Evolutionary conservation across 345 rosid species (phyloP), one percentile per base, ranked within the genome.

Genomic region (Lepidium aucheri): DNA sequence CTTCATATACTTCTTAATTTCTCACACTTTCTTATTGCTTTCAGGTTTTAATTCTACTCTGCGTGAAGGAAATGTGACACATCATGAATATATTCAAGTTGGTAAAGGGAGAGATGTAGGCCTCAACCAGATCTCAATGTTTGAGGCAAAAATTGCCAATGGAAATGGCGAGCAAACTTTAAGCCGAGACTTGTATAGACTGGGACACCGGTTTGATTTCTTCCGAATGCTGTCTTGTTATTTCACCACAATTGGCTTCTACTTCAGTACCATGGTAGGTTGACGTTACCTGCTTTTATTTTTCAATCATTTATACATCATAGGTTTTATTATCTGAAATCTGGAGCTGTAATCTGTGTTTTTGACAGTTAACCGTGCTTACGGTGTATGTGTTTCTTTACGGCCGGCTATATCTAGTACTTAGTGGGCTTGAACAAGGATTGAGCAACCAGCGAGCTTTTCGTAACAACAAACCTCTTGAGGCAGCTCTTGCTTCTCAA

Each of bases 41-140:
- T 57, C 76, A 90, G 97, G 97, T 60, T 88, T 86, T 74, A 90
- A 90, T 76, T 90, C 97, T 17, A 90, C 97, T 33, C 80, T 90
- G 43, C 90, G 95, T 41, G 87, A 83, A 73, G 97, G 97, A 33
- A 79, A 82, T 64, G 86, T 90, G 52, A 90, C 97, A 32, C 97
- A 88, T 79, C 95, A 90, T 63, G 97, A 90, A 71, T 90, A 90
- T 68, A 90, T 90, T 78, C 97, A 90, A 84, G 95, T 88, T 69
- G 97, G 97, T 18, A 90, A 90, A 75, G 97, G 97, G 22, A 83
- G 97, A 74, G 97, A 90, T 77, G 95, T 90, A 60, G 97, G 95
- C 6, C 89, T 90, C 52, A 90, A 90, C 70, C 95, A 90, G 68
- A 90, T 90, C 44, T 88, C 97, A 22, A 74, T 88, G 82, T 90